These are phyloP conservation scores for Lunularia cruciata DNA, from an alignment of 225 moss, liverwort and hornwort genomes.

Conservation along the genomic window DNA sequence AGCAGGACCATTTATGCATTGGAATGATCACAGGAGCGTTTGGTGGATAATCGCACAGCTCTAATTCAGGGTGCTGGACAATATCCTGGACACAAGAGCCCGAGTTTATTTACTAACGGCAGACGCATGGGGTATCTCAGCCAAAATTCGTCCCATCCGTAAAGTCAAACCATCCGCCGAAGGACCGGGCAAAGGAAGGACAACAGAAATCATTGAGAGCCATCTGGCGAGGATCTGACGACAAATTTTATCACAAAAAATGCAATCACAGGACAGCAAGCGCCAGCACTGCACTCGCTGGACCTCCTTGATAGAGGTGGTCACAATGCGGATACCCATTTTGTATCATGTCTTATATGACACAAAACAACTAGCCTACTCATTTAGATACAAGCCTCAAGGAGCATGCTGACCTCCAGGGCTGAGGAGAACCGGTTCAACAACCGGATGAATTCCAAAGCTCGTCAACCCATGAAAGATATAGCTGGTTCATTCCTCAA, in stretches of 20 bases:
- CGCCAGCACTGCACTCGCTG: not conserved
- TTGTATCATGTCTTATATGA: constrained; percentile 29
- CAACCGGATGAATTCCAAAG: constrained; percentile 2
- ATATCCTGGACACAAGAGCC: too few relatives aligned
- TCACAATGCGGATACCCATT: constrained; percentile 8
- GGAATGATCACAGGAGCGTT: too few relatives aligned
- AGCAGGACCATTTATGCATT: too few relatives aligned
- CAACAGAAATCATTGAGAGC: too few relatives aligned
- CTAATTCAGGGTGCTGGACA: too few relatives aligned
- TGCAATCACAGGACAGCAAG: constrained; percentile 11
- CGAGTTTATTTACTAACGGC: too few relatives aligned
- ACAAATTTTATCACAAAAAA: constrained; percentile 11
- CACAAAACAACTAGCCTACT: constrained; percentile 33
- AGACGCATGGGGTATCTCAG: too few relatives aligned
- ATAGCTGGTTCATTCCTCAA: constrained; percentile 31
- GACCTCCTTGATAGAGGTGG: constrained; percentile 5
- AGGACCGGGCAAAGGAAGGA: too few relatives aligned
- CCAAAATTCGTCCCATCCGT: too few relatives aligned
- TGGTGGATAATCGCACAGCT: too few relatives aligned
- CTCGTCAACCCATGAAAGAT: not conserved
- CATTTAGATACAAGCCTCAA: constrained; percentile 36
- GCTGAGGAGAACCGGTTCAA: constrained; percentile 26
- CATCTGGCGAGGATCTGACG: not conserved
- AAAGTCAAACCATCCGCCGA: too few relatives aligned
- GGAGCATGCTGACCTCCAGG: constrained; percentile 25